These are phyloP conservation scores for Fusarium sp. DNA, from an alignment of 2,329 filamentous ascomycete genomes.

Conservation along the genomic window DNA sequence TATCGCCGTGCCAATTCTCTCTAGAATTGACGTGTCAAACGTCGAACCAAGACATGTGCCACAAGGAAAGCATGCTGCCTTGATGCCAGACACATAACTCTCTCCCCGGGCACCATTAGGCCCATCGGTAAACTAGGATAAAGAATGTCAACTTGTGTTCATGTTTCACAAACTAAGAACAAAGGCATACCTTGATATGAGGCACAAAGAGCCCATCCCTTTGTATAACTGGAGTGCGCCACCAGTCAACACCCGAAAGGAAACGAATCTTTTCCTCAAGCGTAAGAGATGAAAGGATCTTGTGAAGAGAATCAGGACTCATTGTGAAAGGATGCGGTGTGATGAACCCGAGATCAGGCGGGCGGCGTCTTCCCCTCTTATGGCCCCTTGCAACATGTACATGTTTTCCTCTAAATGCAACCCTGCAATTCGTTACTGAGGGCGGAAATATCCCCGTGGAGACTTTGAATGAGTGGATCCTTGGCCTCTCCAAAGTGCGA, in stretches of 20 bases:
- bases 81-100: not conserved
- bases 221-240: not conserved
- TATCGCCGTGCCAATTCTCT: not conserved
- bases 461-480: not conserved
- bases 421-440: not conserved
- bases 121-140: not conserved
- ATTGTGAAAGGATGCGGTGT: not conserved
- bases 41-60: not conserved
- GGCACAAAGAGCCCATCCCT: not conserved
- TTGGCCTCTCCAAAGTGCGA: not conserved
- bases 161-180: not conserved
- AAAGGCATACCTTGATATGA: not conserved
- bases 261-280: not conserved
- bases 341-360: not conserved
- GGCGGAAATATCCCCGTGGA: not conserved
- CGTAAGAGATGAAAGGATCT: not conserved
- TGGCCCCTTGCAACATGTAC: not conserved
- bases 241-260: not conserved
- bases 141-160: not conserved
- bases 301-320: not conserved
- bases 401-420: not conserved
- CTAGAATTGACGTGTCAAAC: not conserved
- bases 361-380: not conserved
- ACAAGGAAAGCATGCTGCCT: not conserved
- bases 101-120: not conserved